phyloP scores from a whole-genome alignment of 192 early-diverging fungal genomes.

The Podila horticola region DNA sequence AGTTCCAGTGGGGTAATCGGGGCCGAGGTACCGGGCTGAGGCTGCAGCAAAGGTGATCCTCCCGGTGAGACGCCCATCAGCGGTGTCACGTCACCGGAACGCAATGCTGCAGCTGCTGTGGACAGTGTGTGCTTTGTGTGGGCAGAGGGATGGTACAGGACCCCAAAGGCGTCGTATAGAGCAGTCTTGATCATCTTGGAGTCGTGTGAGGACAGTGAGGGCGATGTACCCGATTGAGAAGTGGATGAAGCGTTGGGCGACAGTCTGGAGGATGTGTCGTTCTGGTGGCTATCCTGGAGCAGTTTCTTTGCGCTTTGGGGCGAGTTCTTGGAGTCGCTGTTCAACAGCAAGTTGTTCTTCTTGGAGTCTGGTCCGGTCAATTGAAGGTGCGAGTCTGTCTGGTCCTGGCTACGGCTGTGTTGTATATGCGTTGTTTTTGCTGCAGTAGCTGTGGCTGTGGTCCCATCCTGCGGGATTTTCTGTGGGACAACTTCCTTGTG shows the following conservation, averaged over 20 bases:
- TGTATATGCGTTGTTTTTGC: not conserved
- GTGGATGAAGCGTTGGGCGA: not conserved
- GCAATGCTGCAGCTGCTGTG: conserved; percentile 14
- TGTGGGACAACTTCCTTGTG: not conserved
- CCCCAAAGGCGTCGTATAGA: conserved; percentile 51
- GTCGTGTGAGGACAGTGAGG: conserved; percentile 10
- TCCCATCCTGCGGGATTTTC: not conserved
- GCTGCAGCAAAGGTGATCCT: conserved; percentile 34
- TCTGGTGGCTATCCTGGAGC: not conserved
- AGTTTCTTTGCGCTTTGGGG: not conserved
- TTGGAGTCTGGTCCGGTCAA: not conserved
- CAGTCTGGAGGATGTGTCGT: not conserved
- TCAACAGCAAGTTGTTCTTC: not conserved
- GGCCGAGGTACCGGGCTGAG: conserved; percentile 27
- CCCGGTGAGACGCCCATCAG: conserved; percentile 36
- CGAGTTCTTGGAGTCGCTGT: too few relatives aligned
- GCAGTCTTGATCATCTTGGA: conserved; percentile 41
- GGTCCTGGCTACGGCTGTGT: conserved; percentile 4
- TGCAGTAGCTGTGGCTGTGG: not conserved
- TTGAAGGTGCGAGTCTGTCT: not conserved
- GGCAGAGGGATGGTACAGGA: conserved; percentile 38
- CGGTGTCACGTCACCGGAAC: conserved; percentile 44
- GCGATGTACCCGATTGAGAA: not conserved
- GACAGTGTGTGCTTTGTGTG: conserved; percentile 39
- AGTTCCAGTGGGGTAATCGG: conserved; percentile 50